Evolutionary conservation across 2,329 filamentous ascomycete genomes (phyloP).

Genomic region (Trichoderma cornu-damae): DNA sequence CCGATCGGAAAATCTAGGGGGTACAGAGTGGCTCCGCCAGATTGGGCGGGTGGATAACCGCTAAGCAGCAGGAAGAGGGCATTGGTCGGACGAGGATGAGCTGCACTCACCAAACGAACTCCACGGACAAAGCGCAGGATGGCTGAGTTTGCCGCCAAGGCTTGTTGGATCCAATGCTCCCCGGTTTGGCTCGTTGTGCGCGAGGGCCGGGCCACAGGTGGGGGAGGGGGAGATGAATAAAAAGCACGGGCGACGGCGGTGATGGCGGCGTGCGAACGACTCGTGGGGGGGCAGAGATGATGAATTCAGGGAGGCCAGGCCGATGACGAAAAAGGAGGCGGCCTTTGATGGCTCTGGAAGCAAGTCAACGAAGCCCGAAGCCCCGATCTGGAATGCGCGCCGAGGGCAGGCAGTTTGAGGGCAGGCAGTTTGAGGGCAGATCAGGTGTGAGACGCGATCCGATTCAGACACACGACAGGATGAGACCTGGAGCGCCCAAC

Average conservation of each 20-base stretch:
- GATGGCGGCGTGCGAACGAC: neutral
- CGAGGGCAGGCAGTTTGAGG: neutral
- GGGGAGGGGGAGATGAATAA: neutral
- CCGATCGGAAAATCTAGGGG: slow-evolving; percentile 17
- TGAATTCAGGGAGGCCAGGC: neutral
- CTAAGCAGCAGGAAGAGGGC: neutral
- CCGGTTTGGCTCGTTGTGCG: neutral
- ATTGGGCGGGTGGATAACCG: slow-evolving; percentile 18
- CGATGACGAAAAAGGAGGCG: neutral
- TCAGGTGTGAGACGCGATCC: slow-evolving; percentile 2
- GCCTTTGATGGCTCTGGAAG: neutral
- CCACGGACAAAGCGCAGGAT: neutral
- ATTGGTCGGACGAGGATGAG: slow-evolving; percentile 1
- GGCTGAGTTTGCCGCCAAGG: neutral
- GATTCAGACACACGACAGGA: slow-evolving; percentile 11
- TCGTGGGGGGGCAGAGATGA: neutral
- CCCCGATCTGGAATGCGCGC: slow-evolving; percentile 5
- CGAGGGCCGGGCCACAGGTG: neutral
- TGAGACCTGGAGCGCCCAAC: slow-evolving; percentile 8
- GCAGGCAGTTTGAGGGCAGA: no score
- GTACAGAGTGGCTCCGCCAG: slow-evolving; percentile 10
- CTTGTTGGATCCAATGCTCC: neutral
- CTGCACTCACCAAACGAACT: slow-evolving; percentile 14
- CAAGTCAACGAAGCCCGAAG: neutral
- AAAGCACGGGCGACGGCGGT: neutral